Conservation (phyloP, 768 basidiomycete species). For the Termitomyces bulborhizus region DNA sequence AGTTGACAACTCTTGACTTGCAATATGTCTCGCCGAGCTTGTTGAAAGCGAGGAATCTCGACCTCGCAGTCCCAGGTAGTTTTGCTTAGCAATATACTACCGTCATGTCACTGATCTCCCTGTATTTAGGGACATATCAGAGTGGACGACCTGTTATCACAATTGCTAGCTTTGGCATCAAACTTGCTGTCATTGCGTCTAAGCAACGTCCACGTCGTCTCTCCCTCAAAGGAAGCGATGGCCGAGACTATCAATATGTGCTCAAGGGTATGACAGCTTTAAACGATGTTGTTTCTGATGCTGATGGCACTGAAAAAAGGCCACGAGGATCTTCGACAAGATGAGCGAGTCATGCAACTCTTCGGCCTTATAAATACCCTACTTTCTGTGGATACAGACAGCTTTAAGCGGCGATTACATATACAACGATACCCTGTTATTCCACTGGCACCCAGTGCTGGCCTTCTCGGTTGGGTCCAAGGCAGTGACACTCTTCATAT, state of each 20-base stretch:
- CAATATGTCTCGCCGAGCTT: slow-evolving; percentile 96
- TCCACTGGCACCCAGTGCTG: slow-evolving; percentile 92
- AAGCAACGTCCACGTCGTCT: slow-evolving; percentile 94
- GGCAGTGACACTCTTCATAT: slow-evolving; percentile 96
- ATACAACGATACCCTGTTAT: slow-evolving; percentile 92
- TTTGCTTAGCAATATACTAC: background rate
- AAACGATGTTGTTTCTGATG: background rate
- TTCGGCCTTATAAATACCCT: slow-evolving; percentile 96
- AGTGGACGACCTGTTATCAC: slow-evolving; percentile 77
- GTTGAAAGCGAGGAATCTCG: slow-evolving; percentile 81
- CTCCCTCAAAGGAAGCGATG: slow-evolving; percentile 84
- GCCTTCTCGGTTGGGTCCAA: slow-evolving; percentile 91
- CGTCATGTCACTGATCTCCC: background rate
- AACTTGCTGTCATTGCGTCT: slow-evolving; percentile 89
- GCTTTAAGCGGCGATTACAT: slow-evolving; percentile 93
- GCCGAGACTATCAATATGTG: slow-evolving; percentile 84
- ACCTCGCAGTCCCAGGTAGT: slow-evolving; percentile 91
- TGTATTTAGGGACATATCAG: slow-evolving; percentile 75
- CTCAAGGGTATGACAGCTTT: slow-evolving; percentile 66
- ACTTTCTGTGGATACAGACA: slow-evolving; percentile 86
- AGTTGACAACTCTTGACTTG: slow-evolving; percentile 83
- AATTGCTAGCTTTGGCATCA: slow-evolving; percentile 82
- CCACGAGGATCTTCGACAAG: slow-evolving; percentile 97
- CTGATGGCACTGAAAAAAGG: slow-evolving; percentile 38
- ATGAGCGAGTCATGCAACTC: slow-evolving; percentile 98